Evolutionary conservation across 129 eudicot species (phyloP), one percentile per base, ranked within the genome.

Genomic region (Centaurea solstitialis): DNA sequence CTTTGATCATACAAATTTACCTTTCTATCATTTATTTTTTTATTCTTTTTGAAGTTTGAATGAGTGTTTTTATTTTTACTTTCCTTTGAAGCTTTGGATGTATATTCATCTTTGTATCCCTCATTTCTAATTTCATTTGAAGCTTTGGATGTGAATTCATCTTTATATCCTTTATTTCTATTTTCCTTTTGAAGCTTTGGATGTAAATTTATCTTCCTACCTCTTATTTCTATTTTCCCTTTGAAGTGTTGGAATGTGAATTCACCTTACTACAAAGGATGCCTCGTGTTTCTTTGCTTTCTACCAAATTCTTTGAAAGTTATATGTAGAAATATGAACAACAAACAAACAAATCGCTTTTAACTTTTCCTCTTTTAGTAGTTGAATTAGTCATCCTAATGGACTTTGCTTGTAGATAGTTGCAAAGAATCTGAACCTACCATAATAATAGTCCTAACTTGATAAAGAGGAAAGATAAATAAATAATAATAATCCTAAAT

Each of bases 391-490:
- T 88, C 72, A 70, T 79, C 76, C 37, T 24, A 53, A 20, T 79
- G 85, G 73, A 89, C 90, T 89, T 91, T 89, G 87, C 90, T 86
- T 88, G 92, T 66, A 43, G 80, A 71, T 59, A 90, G 87, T 73
- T 67, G 61, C 86, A 87, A 90, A 87, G 90, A 87, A 83, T 90
- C n/a, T n/a, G n/a, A n/a, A n/a, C n/a, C n/a, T n/a, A n/a, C n/a
- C n/a, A n/a, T n/a, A n/a, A n/a, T n/a, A n/a, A n/a, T n/a, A n/a
- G n/a, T n/a, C n/a, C n/a, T n/a, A n/a, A n/a, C n/a, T n/a, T n/a
- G n/a, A n/a, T n/a, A n/a, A n/a, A n/a, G n/a, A n/a, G n/a, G n/a
- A n/a, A n/a, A n/a, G n/a, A n/a, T n/a, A n/a, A n/a, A n/a, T n/a
- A n/a, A n/a, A n/a, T n/a, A n/a, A n/a, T n/a, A n/a, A n/a, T n/a